Base-by-base conservation (phyloP, 495 filamentous ascomycete genomes). In the Cairneyella variabilis region DNA sequence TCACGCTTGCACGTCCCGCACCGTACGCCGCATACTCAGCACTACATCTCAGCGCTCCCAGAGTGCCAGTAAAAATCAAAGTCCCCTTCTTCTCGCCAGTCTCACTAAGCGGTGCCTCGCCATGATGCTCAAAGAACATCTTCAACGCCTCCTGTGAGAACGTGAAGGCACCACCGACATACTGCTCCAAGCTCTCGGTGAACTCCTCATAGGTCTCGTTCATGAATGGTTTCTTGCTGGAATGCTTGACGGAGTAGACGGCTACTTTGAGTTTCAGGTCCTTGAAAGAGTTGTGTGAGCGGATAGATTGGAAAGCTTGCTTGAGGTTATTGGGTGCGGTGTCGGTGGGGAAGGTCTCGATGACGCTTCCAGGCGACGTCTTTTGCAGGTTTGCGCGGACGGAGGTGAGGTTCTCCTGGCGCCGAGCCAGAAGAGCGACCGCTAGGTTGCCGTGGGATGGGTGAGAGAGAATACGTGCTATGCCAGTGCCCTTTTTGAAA, bases 291-390 rank as follows among this genome's bases (percentile, higher is more conserved):
- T 44, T 10, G 57, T 76, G 70, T 6, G 41, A 37, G 28, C 67
- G 64, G 58, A 78, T 77, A 26, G 62, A 64, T 12, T 57, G 51
- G 63, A 77, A 76, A 11, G 69, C 54, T 30, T 62, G 52, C 21
- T 64, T 56, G 0, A 76, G 63, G 3, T 64, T 66, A 11, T 49
- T 57, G 16, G 71, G 67, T 1, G 65, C 57, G 25, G 70, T 74
- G 58, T 75, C 71, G 14, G 72, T 72, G 12, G 73, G 62, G 63
- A 78, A 78, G 14, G 66, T 62, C 59, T 76, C 71, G 57, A 74
- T 57, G 22, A 69, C 63, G 38, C 60, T 65, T 23, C 61, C 59
- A 2, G 69, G 69, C n/a, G 59, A 61, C n/a, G 67, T 58, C 21
- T 66, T 61, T 17, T 61, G 58, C 17, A 76, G 61, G 16, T 57